phyloP scores from a whole-genome alignment of 2,329 filamentous ascomycete genomes.

The Talaromyces sp. region DNA sequence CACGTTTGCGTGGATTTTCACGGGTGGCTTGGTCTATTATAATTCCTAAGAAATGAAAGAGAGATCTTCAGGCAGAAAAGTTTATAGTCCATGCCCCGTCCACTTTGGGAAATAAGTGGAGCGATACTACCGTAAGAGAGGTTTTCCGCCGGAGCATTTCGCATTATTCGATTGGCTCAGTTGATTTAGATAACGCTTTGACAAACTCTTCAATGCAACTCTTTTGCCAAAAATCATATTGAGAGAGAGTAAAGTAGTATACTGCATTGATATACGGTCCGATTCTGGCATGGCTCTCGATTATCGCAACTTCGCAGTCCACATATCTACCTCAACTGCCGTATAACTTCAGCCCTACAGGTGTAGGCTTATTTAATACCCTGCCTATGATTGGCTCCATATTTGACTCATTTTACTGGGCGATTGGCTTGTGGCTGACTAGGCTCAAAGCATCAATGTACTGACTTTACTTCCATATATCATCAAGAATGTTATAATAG shows the following conservation, averaged over 20 bases:
- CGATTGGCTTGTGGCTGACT: constrained; percentile 30
- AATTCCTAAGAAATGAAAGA: too few relatives aligned
- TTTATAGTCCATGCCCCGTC: too few relatives aligned
- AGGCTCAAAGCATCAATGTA: constrained; percentile 19
- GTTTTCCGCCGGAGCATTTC: too few relatives aligned
- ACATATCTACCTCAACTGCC: constrained; percentile 34
- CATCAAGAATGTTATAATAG: background rate
- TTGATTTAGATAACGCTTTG: too few relatives aligned
- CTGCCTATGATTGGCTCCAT: constrained; percentile 38
- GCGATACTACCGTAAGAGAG: too few relatives aligned
- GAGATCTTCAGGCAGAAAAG: too few relatives aligned
- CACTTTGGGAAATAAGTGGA: too few relatives aligned
- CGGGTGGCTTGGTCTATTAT: too few relatives aligned
- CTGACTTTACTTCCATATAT: background rate
- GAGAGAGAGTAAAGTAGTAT: constrained; percentile 16
- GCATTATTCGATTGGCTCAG: too few relatives aligned
- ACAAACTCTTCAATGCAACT: too few relatives aligned
- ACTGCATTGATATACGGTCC: constrained; percentile 37
- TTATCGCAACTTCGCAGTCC: constrained; percentile 34
- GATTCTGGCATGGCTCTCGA: constrained; percentile 33
- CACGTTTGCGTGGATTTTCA: too few relatives aligned
- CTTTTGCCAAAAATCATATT: too few relatives aligned
- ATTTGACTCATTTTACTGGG: constrained; percentile 29
- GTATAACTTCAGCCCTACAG: constrained; percentile 36
- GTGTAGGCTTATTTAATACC: constrained; percentile 38